These are phyloP conservation scores for Aspergillus sp. DNA, from an alignment of 2,329 filamentous ascomycete species.

Conservation along the genomic window DNA sequence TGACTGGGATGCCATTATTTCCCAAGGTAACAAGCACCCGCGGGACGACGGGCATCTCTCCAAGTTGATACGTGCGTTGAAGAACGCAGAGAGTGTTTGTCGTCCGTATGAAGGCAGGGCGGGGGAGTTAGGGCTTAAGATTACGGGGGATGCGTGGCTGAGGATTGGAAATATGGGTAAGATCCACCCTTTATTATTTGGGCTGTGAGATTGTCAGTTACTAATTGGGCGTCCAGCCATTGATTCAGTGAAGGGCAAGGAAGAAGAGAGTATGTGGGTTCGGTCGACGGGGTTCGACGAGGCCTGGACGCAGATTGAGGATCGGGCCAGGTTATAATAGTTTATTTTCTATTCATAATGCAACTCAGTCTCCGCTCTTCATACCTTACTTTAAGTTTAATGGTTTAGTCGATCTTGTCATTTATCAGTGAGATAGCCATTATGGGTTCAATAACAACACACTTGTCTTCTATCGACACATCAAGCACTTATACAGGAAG, in stretches of 20 bases:
- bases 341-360: no score
- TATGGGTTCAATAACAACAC: no score
- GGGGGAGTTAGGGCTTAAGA: constrained; percentile 29
- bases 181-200: constrained; percentile 6
- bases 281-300: constrained; percentile 43
- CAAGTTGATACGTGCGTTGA: constrained; percentile 72
- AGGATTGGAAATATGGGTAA: constrained; percentile 47
- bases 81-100: constrained; percentile 59
- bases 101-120: constrained; percentile 31
- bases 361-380: neutral
- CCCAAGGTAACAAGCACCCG: constrained; percentile 46
- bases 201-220: neutral
- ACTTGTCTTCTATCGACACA: no score
- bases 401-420: no score
- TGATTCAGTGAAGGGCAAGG: constrained; percentile 34
- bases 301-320: constrained; percentile 36
- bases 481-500: no score
- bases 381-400: no score
- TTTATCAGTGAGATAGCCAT: no score
- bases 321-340: neutral
- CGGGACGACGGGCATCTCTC: constrained; percentile 77
- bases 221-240: constrained; percentile 24
- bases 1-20: constrained; percentile 47
- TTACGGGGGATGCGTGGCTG: constrained; percentile 46
- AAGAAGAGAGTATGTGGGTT: constrained; percentile 33